phyloP scores from a whole-genome alignment of 176 grass and related monocot genomes.

The Metroxylon sagu region DNA sequence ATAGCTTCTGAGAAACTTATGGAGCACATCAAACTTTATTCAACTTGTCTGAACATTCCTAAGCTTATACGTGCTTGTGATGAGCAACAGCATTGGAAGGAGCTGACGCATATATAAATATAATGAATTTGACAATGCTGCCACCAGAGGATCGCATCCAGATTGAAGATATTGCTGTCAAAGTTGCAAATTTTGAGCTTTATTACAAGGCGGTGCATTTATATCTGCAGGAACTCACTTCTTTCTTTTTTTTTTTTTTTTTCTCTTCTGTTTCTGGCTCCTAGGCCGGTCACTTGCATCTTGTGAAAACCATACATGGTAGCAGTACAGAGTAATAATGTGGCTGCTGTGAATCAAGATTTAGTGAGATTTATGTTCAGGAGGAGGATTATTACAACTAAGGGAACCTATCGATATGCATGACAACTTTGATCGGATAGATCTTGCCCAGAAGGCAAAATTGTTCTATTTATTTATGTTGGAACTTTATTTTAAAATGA shows the following conservation, averaged over 20 bases:
- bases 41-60: conserved; percentile 80
- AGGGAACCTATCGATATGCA: neutral
- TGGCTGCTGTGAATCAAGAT: neutral
- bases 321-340: neutral
- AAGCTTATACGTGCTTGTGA: conserved; percentile 94
- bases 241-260: no score
- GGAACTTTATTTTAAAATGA: no score
- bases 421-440: conserved; percentile 2
- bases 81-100: conserved; percentile 98
- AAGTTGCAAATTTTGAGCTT: conserved; percentile 93
- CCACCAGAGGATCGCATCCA: neutral
- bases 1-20: neutral
- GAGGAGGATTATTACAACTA: neutral
- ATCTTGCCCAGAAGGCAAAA: neutral
- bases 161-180: conserved; percentile 35
- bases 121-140: conserved; percentile 45
- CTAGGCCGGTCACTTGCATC: neutral
- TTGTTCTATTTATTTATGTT: neutral
- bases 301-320: neutral
- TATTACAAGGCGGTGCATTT: conserved; percentile 98
- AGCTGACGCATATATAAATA: conserved; percentile 92
- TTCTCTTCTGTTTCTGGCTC: neutral
- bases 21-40: neutral
- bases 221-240: conserved; percentile 76
- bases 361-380: neutral